These are phyloP conservation scores for Monosporozyma aquatica DNA, from an alignment of 805 yeast species.

Conservation along the genomic window DNA sequence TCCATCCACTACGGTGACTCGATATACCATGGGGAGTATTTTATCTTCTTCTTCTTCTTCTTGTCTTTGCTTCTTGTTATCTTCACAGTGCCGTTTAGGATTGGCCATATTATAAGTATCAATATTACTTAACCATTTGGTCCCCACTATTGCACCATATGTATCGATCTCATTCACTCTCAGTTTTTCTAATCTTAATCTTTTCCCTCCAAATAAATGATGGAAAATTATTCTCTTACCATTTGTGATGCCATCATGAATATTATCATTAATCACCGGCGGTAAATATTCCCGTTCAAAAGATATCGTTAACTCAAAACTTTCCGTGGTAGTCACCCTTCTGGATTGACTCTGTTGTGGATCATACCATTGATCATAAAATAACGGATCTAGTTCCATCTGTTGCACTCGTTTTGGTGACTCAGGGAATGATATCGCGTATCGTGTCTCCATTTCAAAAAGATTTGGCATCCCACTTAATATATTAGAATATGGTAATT, in stretches of 20 bases:
- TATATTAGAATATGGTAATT: slow-evolving; percentile 29
- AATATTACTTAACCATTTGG: too few species aligned
- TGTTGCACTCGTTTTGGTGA: slow-evolving; percentile 24
- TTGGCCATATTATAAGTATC: too few species aligned
- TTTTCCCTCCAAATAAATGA: too few species aligned
- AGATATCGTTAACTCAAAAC: slow-evolving; percentile 25
- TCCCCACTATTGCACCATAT: too few species aligned
- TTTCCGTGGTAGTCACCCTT: slow-evolving; percentile 18
- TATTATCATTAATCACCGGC: slow-evolving; percentile 1
- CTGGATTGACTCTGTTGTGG: slow-evolving; percentile 9
- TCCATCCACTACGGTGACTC: slow-evolving; percentile 9
- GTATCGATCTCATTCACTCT: too few species aligned
- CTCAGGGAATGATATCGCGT: slow-evolving; percentile 30
- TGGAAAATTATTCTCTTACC: too few species aligned
- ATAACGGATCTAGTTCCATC: slow-evolving; percentile 27
- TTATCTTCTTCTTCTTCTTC: too few species aligned
- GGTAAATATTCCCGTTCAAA: slow-evolving; percentile 11
- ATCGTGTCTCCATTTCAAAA: slow-evolving; percentile 37
- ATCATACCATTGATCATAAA: slow-evolving; percentile 28
- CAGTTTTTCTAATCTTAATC: too few species aligned
- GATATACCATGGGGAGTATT: slow-evolving; percentile 8
- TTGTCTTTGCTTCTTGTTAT: too few species aligned
- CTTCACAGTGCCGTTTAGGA: too few species aligned
- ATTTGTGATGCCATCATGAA: too few species aligned
- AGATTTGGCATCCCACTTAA: slow-evolving; percentile 33